Evolutionary conservation across 2,329 filamentous ascomycete species (phyloP), one percentile per base, ranked within the genome.

Genomic region (Fusarium xylarioides): DNA sequence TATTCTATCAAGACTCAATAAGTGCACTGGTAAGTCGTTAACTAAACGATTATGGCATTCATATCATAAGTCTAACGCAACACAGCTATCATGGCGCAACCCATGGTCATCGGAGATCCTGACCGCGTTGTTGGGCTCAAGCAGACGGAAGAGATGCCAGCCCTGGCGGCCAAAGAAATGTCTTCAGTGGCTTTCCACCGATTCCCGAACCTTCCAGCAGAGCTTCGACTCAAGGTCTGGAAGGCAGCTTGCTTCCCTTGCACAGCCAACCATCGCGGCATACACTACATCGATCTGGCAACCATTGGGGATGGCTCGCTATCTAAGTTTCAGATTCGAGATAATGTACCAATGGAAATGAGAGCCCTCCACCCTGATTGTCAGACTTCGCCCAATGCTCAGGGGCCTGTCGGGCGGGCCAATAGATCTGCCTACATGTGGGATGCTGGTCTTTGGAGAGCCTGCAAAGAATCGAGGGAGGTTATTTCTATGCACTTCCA

Each of bases 371-470:
- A 18, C 14, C n/a, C 30, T 4, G 11, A 50, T 10, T 18, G 15
- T 8, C 11, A 19, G 16, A 52, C 49, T n/a, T 35, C 47, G 8
- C 2, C 12, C 16, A 23, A 15, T 11, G 11, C 1, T 2, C 21
- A 50, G 16, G 5, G 5, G 7, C 3, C 9, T 32, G 21, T 19
- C 11, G 11, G 58, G 26, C 1, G 38, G 3, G 9, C 10, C 5
- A 38, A 54, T 3, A 42, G n/a, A 63, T 64, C 69, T 2, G 54
- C 54, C 16, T 61, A 40, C 30, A 35, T 63, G 11, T 71, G 63
- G 53, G 42, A 71, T 19, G 40, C 9, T 10, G 68, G 68, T 4
- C 68, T 71, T 4, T 61, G 40, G 63, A 37, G 11, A 4, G 50
- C 67, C 5, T 68, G 69, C 6, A 47, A 11, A 21, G 68, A 71